A percentile compares a stretch with the other conserved stretches of the same genome.
Conservation (phyloP, 1,139 yeast species). For the Citeromyces hawaiiensis region DNA sequence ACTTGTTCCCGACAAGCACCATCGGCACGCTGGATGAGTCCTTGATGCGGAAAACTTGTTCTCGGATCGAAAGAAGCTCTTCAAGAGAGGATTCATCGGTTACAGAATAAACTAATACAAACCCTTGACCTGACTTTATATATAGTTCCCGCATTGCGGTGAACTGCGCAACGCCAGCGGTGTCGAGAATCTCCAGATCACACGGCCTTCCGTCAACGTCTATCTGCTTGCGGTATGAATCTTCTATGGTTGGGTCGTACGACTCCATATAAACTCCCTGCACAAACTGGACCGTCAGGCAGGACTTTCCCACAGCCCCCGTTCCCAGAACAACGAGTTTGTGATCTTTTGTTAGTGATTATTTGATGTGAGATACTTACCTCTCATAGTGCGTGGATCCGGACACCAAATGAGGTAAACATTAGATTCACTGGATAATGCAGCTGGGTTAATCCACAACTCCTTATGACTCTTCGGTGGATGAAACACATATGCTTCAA, state of each 20-base stretch:
- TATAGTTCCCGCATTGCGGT: constrained; percentile 92
- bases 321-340: constrained; percentile 94
- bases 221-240: constrained; percentile 84
- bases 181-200: constrained; percentile 85
- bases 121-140: constrained; percentile 91
- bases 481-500: no score
- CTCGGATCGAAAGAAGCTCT: constrained; percentile 66
- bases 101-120: constrained; percentile 71
- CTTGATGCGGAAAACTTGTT: constrained; percentile 78
- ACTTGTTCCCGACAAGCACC: constrained; percentile 64
- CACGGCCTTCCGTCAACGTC: constrained; percentile 89
- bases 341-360: constrained; percentile 35
- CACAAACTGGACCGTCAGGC: constrained; percentile 80
- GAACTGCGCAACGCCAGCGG: constrained; percentile 97
- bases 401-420: no score
- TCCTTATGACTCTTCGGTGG: no score
- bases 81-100: constrained; percentile 71
- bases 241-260: constrained; percentile 96
- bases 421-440: no score
- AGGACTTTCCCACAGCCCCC: constrained; percentile 98
- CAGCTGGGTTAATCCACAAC: no score
- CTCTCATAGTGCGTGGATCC: not conserved
- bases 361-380: not conserved
- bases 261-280: constrained; percentile 92
- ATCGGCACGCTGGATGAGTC: constrained; percentile 65